Percentiles rank a stretch among this genome's conserved stretches.
These are phyloP conservation scores for Peziza echinospora DNA, from an alignment of 495 filamentous ascomycete genomes.

Conservation along the genomic window DNA sequence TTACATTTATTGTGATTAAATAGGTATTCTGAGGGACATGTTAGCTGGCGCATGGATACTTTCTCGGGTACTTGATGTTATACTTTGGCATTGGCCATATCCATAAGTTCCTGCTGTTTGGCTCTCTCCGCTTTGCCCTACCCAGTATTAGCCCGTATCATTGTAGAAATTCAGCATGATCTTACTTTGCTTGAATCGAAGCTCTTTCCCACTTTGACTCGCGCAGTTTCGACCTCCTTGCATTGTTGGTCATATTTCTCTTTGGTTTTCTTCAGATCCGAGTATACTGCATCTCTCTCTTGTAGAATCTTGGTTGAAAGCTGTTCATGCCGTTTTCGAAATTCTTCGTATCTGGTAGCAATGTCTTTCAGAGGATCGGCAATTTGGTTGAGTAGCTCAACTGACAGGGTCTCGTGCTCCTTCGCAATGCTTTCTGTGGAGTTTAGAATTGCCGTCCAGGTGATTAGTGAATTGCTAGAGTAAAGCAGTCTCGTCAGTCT, in stretches of 20 bases:
- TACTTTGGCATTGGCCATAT: conserved; percentile 89
- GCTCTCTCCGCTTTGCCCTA: conserved; percentile 57
- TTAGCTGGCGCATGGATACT: conserved; percentile 4
- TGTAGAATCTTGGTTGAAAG: conserved; percentile 73
- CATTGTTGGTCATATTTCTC: conserved; percentile 79
- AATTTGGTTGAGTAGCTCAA: conserved; percentile 51
- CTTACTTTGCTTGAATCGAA: conserved; percentile 52
- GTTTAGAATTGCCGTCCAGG: conserved; percentile 83
- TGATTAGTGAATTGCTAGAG: conserved; percentile 71
- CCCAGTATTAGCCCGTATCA: neutral
- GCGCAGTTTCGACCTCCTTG: conserved; percentile 81
- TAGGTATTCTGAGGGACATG: conserved; percentile 57
- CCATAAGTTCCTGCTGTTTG: conserved; percentile 70
- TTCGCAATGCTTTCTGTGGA: conserved; percentile 70
- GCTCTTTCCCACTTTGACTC: conserved; percentile 79
- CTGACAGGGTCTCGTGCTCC: conserved; percentile 68
- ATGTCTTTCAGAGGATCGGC: conserved; percentile 65
- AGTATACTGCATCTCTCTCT: conserved; percentile 63
- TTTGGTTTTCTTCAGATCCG: conserved; percentile 76
- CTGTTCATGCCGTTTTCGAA: conserved; percentile 77
- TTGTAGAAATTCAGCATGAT: neutral
- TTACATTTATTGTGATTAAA: conserved; percentile 79
- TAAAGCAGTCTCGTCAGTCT: too few species aligned
- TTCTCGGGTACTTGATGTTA: neutral
- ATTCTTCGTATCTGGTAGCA: conserved; percentile 59